These are phyloP conservation scores for Filobasidium uniguttulatum DNA, from an alignment of 1,284 basidiomycete genomes.

Conservation along the genomic window DNA sequence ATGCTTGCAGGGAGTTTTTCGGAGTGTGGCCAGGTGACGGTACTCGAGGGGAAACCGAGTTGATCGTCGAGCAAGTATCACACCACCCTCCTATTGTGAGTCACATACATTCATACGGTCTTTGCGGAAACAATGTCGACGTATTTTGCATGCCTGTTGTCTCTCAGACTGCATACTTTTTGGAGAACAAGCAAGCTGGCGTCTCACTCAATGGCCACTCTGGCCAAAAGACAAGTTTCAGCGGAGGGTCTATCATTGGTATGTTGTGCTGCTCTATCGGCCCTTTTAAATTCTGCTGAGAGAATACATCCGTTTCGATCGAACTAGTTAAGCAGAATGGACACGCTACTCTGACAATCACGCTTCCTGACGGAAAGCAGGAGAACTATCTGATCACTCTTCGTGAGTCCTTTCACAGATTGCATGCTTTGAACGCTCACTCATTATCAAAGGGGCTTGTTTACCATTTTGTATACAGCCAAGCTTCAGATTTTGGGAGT, in stretches of 20 bases:
- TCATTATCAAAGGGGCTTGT: too few species aligned
- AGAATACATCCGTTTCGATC: too few species aligned
- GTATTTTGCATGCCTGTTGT: constrained; percentile 13
- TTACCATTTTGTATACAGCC: too few species aligned
- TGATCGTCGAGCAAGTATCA: constrained; percentile 93
- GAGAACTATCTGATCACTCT: constrained; percentile 85
- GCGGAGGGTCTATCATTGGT: constrained; percentile 60
- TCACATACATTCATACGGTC: constrained; percentile 2
- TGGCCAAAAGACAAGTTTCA: constrained; percentile 80
- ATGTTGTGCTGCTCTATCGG: too few species aligned
- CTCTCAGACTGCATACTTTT: constrained; percentile 59
- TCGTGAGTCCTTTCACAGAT: too few species aligned
- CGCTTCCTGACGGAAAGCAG: constrained; percentile 45
- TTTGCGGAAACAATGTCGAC: constrained; percentile 1
- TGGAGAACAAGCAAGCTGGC: constrained; percentile 70
- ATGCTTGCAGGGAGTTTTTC: constrained; percentile 57
- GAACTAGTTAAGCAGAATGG: constrained; percentile 77
- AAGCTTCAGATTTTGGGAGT: too few species aligned
- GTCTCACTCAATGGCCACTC: constrained; percentile 75
- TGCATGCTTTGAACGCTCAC: too few species aligned
- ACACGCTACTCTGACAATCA: constrained; percentile 69
- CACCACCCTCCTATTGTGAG: constrained; percentile 71
- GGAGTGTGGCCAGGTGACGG: constrained; percentile 73
- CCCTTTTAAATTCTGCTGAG: not conserved
- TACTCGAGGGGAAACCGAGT: constrained; percentile 66